Evolutionary conservation across 345 rosid genomes (phyloP), one percentile per base, ranked within the genome.

Genomic region (Rhizophora mangle): DNA sequence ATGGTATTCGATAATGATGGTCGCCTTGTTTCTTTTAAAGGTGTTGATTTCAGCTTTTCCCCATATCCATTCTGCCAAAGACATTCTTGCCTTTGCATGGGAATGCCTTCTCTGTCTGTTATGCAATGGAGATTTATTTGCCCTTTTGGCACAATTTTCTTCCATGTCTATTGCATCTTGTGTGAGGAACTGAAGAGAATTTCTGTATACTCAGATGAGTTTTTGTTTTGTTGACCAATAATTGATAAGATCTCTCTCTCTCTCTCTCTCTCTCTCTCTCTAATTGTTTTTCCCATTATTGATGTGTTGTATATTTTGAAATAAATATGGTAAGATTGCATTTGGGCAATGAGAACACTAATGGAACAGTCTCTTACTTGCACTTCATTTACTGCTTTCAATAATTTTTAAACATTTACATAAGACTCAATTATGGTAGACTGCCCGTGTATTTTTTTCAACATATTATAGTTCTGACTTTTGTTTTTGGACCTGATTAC

Each of bases 1-100:
- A 93, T 93, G 98, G 85, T 80, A 27, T 90, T 93, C 64, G 79
- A 89, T 30, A 68, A 74, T 67, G 68, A 79, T 64, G 96, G 96
- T 37, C 71, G 32, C 47, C 93, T 93, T 16, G 68, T 84, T 60
- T 85, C 96, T 64, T 93, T 93, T 71, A 90, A 83, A 90, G 97
- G 98, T 89, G 81, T 59, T 57, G 47, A 73, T 64, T 53, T 43
- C 13, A 32, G 53, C 60, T 21, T 37, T 39, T 69, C 47, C 39
- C 20, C 19, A 29, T 65, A 10, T 43, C 13, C 15, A 20, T 65
- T 69, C 63, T 55, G 19, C 3, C 31, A 16, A 58, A 30, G 20
- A 11, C 46, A 13, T 13, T 69, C 53, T 32, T 59, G 22, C 31
- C 65, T 57, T 15, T 39, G 2, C 60, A 51, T 49, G 1, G 43